Base-by-base conservation (phyloP, 2,329 filamentous ascomycete genomes). In the Corinectria fuckeliana region DNA sequence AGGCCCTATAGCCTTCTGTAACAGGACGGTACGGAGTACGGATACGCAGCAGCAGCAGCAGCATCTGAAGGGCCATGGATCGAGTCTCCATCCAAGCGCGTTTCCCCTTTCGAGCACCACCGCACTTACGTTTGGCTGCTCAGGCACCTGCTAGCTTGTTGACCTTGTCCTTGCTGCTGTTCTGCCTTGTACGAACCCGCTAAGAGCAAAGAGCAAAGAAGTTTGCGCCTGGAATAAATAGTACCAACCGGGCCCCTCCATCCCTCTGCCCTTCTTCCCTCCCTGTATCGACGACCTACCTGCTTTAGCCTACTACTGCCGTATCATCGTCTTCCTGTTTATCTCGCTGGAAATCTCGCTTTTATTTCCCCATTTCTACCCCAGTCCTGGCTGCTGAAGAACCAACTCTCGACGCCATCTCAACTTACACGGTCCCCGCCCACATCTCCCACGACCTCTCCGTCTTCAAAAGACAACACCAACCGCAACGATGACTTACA, bases 401-500 rank as follows among this genome's bases (percentile, higher is more conserved):
- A 9, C 39, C 25, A n/a, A 14, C 26, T 28, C 30, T 14, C 25
- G 26, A 26, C 18, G 11, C 32, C 34, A 44, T 36, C 34, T 20
- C 28, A 58, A 54, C 56, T 54, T 54, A 54, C 23, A 59, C 39
- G 9, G 9, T 32, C 44, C 9, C 39, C 30, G 13, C 39, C 18
- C 7, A 10, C 14, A 20, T 7, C 39, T 7, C 34, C 25, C 30
- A 52, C 23, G n/a, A 52, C 11, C 39, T 16, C 30, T 13, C 14
- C 18, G 13, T 30, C 50, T 16, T n/a, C 30, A 55, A 48, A 38
- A 38, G 54, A 34, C 45, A 45, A 41, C 50, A 51, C 54, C 38
- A 51, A 51, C 56, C 39, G 38, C 49, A 63, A 76, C 64, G 38
- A 87, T 87, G 84, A 85, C 84, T 34, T 84, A 86, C 76, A 86